phyloP scores from a whole-genome alignment of 345 rosid genomes.

The Garcia nutans region DNA sequence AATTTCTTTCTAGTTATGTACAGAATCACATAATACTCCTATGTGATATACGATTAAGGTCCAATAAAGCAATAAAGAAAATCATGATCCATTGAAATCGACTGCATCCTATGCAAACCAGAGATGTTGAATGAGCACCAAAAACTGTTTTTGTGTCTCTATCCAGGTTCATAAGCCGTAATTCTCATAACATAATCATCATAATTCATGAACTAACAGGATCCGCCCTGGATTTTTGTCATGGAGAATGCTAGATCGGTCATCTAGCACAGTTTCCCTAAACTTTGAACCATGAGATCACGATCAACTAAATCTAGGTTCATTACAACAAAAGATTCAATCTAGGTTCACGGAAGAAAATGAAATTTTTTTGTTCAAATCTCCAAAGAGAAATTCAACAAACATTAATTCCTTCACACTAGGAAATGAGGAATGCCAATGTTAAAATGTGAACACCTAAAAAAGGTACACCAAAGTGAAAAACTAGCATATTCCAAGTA shows the following conservation, averaged over 20 bases:
- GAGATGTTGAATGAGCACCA: background rate
- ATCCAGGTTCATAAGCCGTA: background rate
- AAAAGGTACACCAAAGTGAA: background rate
- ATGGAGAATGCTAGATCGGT: background rate
- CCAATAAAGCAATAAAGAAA: background rate
- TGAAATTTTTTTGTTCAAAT: background rate
- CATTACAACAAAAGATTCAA: background rate
- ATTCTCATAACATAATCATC: background rate
- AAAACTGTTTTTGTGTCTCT: background rate
- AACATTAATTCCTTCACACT: background rate
- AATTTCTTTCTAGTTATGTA: background rate
- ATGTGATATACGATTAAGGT: background rate
- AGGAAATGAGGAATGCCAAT: slow-evolving; percentile 1
- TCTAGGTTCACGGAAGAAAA: background rate
- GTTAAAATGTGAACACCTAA: background rate
- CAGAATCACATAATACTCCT: background rate
- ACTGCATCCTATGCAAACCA: background rate
- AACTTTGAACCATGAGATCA: background rate
- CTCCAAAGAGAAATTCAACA: background rate
- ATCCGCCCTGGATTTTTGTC: background rate
- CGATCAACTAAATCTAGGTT: background rate
- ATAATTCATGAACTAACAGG: background rate
- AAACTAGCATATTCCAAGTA: background rate
- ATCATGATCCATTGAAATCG: background rate
- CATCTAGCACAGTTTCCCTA: background rate